phyloP scores from a whole-genome alignment of 2,329 filamentous ascomycete genomes.

The Pseudogymnoascus sp. region DNA sequence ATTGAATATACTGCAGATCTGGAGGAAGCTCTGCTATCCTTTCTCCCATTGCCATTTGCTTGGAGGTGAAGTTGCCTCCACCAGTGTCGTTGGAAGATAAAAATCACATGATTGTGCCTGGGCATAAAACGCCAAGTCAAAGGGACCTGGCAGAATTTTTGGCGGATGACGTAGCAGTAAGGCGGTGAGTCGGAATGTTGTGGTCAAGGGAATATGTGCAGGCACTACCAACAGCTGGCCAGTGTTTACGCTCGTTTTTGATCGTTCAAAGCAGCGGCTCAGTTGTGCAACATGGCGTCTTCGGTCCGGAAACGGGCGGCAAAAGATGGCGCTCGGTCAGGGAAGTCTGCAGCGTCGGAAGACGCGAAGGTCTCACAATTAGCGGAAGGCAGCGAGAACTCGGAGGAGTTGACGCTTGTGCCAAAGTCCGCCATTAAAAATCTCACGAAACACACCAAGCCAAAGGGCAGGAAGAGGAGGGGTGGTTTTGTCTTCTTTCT shows the following conservation, averaged over 20 bases:
- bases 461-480: constrained; percentile 58
- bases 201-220: not conserved
- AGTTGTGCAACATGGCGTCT: constrained; percentile 18
- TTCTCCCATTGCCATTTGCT: constrained; percentile 3
- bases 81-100: not conserved
- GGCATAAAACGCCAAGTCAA: not conserved
- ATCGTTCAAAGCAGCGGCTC: not conserved
- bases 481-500: constrained; percentile 78
- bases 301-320: constrained; percentile 11
- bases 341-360: not conserved
- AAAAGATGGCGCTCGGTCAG: not conserved
- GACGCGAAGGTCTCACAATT: constrained; percentile 9
- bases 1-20: constrained; percentile 51
- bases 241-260: not conserved
- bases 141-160: not conserved
- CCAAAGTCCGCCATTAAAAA: constrained; percentile 36
- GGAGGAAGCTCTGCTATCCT: constrained; percentile 13
- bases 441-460: constrained; percentile 19
- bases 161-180: not conserved
- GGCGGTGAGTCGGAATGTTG: constrained; percentile 1
- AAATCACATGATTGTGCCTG: constrained; percentile 7
- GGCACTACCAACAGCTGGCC: not conserved
- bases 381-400: constrained; percentile 20
- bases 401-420: constrained; percentile 41
- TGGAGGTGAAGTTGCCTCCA: not conserved